These are phyloP conservation scores for Ustilago xerochloae DNA, from an alignment of 1,284 basidiomycete genomes.

Conservation along the genomic window DNA sequence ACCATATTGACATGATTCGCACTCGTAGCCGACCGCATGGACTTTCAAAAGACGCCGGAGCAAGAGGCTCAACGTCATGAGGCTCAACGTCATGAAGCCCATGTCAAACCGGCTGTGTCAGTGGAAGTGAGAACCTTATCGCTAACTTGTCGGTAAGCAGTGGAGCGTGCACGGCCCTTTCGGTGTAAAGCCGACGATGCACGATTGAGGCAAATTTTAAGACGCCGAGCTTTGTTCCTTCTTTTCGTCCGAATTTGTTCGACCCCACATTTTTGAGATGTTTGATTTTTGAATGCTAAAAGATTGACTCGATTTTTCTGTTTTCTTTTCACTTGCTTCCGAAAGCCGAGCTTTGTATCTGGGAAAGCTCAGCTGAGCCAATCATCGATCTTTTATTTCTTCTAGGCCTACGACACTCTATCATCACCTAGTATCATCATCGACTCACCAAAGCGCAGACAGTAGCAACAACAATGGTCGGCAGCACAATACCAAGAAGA, in stretches of 20 bases:
- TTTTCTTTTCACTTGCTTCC: no score
- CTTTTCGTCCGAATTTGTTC: constrained; percentile 10
- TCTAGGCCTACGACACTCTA: background rate
- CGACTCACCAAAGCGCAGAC: background rate
- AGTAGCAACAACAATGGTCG: background rate
- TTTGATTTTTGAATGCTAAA: background rate
- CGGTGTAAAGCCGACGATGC: background rate
- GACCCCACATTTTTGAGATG: background rate
- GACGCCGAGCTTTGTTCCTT: constrained; percentile 13
- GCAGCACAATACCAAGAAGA: background rate
- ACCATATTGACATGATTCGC: no score
- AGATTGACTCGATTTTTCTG: background rate
- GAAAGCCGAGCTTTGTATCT: background rate
- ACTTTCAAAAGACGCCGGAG: no score
- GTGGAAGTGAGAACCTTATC: no score
- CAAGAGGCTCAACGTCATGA: no score
- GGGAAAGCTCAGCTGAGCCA: background rate
- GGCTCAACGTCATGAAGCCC: no score
- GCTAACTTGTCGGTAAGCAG: no score
- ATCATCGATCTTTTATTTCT: background rate
- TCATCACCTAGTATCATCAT: background rate
- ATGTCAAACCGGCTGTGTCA: no score
- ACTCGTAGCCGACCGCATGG: no score
- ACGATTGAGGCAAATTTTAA: background rate
- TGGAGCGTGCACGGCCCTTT: background rate